Base-by-base conservation (phyloP, 768 basidiomycete species). In the Macrolepiota albuminosa region DNA sequence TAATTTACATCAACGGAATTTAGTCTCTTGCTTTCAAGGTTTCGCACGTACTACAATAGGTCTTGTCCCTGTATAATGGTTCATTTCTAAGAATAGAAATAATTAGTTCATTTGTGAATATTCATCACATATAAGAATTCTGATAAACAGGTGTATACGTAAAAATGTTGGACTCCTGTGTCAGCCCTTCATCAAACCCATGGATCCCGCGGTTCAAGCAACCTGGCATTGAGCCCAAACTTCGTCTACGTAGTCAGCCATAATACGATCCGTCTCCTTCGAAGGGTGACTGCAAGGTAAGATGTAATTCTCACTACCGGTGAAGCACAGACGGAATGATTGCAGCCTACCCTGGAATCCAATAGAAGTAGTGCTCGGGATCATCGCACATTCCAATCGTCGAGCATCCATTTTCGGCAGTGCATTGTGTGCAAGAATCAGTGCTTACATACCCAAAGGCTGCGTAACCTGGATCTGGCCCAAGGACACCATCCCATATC, bases 331-430 rank as follows among this genome's bases (percentile, higher is more conserved):
- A 65, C 56, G 21, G 31, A n/a, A 18, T 43, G 33, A n/a, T 24
- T 34, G 10, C 1, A 33, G 68, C 78, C 31, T 58, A 83, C 82
- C 77, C 75, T 42, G 70, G 68, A 26, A 83, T 78, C 78, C 81
- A 84, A 63, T 83, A 82, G 60, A 83, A 84, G 51, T 75, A 74
- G 63, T 79, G 80, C 39, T 79, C 78, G 3, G 78, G 76, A 54
- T 81, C 78, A 49, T 57, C 34, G 57, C 80, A 81, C 59, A 62
- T 57, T 2, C 64, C 71, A 4, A 68, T 64, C 5, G 72, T 72
- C 13, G 76, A 75, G 46, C 73, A 71, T n/a, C 66, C 65, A 33
- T 59, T 65, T 5, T 72, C 72, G 2, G 68, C 69, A 2, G 66
- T 75, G 56, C 72, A 71, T 4, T 63, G 53, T 1, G 66, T 68